Base-by-base conservation (phyloP, 306 rosid species). In the Vigna angularis region DNA sequence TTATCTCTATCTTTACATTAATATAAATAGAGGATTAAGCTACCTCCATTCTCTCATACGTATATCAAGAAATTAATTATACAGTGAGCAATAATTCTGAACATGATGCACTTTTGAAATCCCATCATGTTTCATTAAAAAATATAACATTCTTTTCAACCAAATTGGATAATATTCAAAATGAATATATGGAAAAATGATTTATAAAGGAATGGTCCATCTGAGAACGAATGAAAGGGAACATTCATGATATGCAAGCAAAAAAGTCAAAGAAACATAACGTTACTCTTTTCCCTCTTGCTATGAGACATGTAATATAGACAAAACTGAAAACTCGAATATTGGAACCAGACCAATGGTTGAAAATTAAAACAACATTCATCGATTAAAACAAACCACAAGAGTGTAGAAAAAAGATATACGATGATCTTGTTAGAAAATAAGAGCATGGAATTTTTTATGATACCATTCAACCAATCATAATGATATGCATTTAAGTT, bases 241-340 rank as follows among this genome's bases (percentile, higher is more conserved):
- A 73, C 3, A 22, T 16, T 61, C 2, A 2, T 30, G 8, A 57
- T 20, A 20, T 2, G 24, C n/a, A 38, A 57, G 42, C 9, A 30
- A 12, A 22, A 22, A 3, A 15, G 48, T 30, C 71, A 62, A 75
- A 56, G 4, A 56, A 62, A 34, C 1, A 26, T 47, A 30, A 17
- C 16, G 13, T 47, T 30, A 59, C 28, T 6, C 20, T 4, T 30
- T 44, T 62, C 49, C 1, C 20, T 22, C 12, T 24, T 59, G 47
- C 58, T 59, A 28, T 36, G 64, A 26, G 13, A 64, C 64, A 64
- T 34, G 72, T 1, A 18, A 17, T 18, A 49, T 20, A 38, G 55
- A 51, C 65, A 59, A 76, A 38, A 51, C 30, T 12, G 2, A 51
- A 26, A 49, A 34, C 24, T 76, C 20, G 70, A 62, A 75, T 63